Evolutionary conservation across 140 eudicot genomes (phyloP), one percentile per base, ranked within the genome.

Genomic region (Flaveria floridana): DNA sequence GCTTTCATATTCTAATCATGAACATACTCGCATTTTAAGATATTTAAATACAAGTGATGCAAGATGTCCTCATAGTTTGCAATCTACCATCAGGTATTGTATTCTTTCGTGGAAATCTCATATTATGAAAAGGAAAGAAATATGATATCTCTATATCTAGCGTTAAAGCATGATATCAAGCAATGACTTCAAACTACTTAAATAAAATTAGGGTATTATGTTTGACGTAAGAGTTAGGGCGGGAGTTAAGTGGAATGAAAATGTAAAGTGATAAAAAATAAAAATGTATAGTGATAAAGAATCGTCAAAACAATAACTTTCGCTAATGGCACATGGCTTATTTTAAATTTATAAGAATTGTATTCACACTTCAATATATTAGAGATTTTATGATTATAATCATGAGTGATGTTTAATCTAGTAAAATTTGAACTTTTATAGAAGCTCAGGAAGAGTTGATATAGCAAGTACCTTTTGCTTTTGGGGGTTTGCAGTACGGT

Each of bases 401-500:
- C 41, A 21, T 20, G 64, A 26, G 13, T 61, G 42, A 2, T 26
- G 19, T 61, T 61, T 61, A 16, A 63, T 15, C 47, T 28, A 64
- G 23, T 26, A 64, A 15, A 61, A 64, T 26, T 30, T 34, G 19
- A 28, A 64, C 23, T 30, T 64, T 20, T 53, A 34, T 30, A 61
- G 3, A 55, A 18, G 62, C 15, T 58, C 47, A 6, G 19, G 13
- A 46, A 23, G 20, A 62, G 64, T 23, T 15, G 13, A 41, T 71
- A 20, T 20, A 71, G n/a, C 2, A 64, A 50, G 41, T 80, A 88
- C 96, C 97, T 91, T 91, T 79, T 73, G 87, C 76, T 82, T 82
- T 68, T 67, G 79, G 26, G 79, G 64, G 37, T 74, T 85, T 18
- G 52, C 69, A 55, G 81, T 18, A 61, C 88, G 88, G 66, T 69